These are phyloP conservation scores for Ophiostoma angusticollis DNA, from an alignment of 2,329 filamentous ascomycete species.

Conservation along the genomic window DNA sequence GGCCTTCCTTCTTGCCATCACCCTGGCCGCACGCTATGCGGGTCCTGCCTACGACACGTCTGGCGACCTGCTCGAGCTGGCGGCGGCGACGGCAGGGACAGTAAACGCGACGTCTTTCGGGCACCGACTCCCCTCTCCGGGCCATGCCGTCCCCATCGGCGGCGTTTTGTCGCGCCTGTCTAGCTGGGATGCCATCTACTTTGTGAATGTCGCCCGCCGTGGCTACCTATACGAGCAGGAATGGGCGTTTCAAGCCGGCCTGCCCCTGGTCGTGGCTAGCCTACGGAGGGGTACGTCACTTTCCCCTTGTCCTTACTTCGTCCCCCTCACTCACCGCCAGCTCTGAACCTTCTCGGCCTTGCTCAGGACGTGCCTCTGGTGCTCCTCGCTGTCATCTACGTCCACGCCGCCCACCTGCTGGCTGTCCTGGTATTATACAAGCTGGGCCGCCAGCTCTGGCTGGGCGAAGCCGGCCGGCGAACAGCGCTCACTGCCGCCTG, in stretches of 20 bases:
- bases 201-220: slow-evolving; percentile 45
- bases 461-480: slow-evolving; percentile 2
- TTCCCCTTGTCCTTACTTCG: neutral
- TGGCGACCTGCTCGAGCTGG: slow-evolving; percentile 28
- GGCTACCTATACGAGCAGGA: slow-evolving; percentile 69
- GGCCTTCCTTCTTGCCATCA: slow-evolving; percentile 47
- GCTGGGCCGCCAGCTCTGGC: slow-evolving; percentile 13
- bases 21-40: slow-evolving; percentile 33
- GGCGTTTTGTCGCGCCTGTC: slow-evolving; percentile 44
- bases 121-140: slow-evolving; percentile 9
- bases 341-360: neutral
- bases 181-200: slow-evolving; percentile 76
- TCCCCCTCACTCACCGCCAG: neutral
- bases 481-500: slow-evolving; percentile 53
- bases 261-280: slow-evolving; percentile 31
- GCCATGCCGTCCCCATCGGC: slow-evolving; percentile 11
- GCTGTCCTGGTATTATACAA: slow-evolving; percentile 36
- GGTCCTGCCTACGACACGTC: slow-evolving; percentile 69
- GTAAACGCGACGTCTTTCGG: slow-evolving; percentile 17
- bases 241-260: slow-evolving; percentile 59
- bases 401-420: slow-evolving; percentile 62
- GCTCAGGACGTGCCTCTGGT: slow-evolving; percentile 7
- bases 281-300: slow-evolving; percentile 21
- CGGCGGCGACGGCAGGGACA: slow-evolving; percentile 19
- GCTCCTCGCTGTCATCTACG: slow-evolving; percentile 50